Percentiles rank a stretch among this genome's conserved stretches.
Evolutionary conservation across 2,329 filamentous ascomycete species (phyloP).

Genomic region (Fusarium haematococcum): DNA sequence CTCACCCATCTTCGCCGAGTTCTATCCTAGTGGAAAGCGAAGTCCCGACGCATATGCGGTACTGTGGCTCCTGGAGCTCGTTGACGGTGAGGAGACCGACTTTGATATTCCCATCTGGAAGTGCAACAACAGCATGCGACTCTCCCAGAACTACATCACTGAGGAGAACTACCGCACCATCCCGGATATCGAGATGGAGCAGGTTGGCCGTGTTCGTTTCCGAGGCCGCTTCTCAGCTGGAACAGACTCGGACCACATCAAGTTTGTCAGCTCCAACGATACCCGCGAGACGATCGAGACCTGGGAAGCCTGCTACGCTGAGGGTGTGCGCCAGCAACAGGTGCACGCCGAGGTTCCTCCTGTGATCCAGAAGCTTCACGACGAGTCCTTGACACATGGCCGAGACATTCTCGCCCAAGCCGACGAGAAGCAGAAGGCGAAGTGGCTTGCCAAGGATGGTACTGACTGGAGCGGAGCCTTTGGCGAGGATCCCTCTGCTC

Average conservation of each 20-base stretch:
- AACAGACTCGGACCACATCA: constrained; percentile 86
- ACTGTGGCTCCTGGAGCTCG: constrained; percentile 87
- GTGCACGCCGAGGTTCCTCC: constrained; percentile 81
- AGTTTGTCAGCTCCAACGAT: constrained; percentile 88
- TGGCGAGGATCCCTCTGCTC: constrained; percentile 75
- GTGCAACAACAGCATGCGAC: constrained; percentile 77
- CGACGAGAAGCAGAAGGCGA: constrained; percentile 76
- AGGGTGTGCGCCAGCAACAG: constrained; percentile 81
- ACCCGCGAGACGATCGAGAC: constrained; percentile 93
- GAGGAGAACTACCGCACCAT: constrained; percentile 77
- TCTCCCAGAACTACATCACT: constrained; percentile 94
- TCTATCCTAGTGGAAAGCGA: constrained; percentile 77
- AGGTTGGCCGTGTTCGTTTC: constrained; percentile 86
- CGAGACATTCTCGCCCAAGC: constrained; percentile 84
- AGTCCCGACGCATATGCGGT: constrained; percentile 80
- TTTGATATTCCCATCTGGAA: constrained; percentile 94
- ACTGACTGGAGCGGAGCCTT: constrained; percentile 91
- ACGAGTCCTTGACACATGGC: constrained; percentile 81
- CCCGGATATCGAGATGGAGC: constrained; percentile 80
- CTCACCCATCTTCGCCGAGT: constrained; percentile 89
- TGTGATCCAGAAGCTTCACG: constrained; percentile 80
- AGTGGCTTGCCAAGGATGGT: constrained; percentile 83
- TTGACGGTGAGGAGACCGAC: constrained; percentile 80
- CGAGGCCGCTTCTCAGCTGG: constrained; percentile 87
- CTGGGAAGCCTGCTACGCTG: constrained; percentile 91